These are phyloP conservation scores for Carpediemonas membranifera DNA, from an alignment of 78 protist genomes.

Conservation along the genomic window DNA sequence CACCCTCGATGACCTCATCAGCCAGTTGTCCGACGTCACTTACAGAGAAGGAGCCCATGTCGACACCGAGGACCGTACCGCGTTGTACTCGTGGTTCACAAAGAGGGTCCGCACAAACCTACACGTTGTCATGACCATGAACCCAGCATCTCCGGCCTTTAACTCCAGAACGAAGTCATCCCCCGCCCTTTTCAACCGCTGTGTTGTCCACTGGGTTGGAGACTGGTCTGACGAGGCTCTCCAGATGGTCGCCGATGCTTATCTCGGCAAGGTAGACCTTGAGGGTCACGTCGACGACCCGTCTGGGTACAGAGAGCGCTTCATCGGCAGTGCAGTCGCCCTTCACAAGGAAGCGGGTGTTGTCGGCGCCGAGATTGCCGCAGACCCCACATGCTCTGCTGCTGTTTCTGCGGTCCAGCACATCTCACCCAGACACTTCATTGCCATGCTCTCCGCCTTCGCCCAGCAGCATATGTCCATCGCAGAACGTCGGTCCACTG, in stretches of 20 bases:
- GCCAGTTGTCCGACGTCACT: constrained; percentile 22
- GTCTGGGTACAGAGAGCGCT: not conserved
- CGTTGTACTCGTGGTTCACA: constrained; percentile 7
- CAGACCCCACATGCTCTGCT: constrained; percentile 1
- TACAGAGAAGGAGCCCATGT: constrained; percentile 15
- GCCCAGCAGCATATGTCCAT: too few relatives aligned
- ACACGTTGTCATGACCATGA: constrained; percentile 92
- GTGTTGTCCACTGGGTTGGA: constrained; percentile 92
- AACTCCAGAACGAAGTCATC: constrained; percentile 66
- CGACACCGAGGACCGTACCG: constrained; percentile 11
- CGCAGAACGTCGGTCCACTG: too few relatives aligned
- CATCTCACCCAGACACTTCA: constrained; percentile 90
- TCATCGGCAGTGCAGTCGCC: constrained; percentile 10
- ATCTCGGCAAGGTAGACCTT: not conserved
- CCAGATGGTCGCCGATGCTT: constrained; percentile 45
- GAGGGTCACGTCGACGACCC: not conserved
- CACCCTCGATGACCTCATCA: constrained; percentile 52
- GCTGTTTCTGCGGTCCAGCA: constrained; percentile 21
- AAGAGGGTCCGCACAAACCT: constrained; percentile 65
- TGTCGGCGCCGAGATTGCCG: not conserved
- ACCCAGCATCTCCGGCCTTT: constrained; percentile 78
- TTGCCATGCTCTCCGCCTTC: too few relatives aligned
- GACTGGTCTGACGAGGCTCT: constrained; percentile 80
- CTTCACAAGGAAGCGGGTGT: not conserved
- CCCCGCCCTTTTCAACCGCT: constrained; percentile 89